Evolutionary conservation across 805 yeast species (phyloP).

Genomic region (Candida xyloterini): DNA sequence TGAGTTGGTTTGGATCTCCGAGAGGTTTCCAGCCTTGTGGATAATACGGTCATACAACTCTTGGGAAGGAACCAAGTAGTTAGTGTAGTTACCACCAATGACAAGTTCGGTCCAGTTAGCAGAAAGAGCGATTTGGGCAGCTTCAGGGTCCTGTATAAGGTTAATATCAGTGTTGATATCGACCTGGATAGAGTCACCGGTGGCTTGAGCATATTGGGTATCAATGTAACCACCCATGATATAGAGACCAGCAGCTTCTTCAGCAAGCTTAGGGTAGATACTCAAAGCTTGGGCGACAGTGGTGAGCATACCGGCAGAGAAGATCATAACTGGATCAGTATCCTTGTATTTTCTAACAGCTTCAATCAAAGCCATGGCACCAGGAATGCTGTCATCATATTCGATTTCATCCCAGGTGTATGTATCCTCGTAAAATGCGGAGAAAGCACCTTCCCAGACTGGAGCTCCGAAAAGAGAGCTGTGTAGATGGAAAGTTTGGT

Average conservation of each 20-base stretch:
- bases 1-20: slow-evolving; percentile 28
- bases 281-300: slow-evolving; percentile 44
- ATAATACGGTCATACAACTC: slow-evolving; percentile 34
- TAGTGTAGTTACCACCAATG: slow-evolving; percentile 43
- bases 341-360: slow-evolving; percentile 38
- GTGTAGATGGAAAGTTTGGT: slow-evolving; percentile 40
- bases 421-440: slow-evolving; percentile 31
- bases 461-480: slow-evolving; percentile 37
- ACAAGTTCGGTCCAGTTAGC: slow-evolving; percentile 39
- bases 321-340: slow-evolving; percentile 36
- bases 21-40: slow-evolving; percentile 35
- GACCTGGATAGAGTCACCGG: slow-evolving; percentile 30
- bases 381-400: slow-evolving; percentile 32
- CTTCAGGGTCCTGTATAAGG: slow-evolving; percentile 44
- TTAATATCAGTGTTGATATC: slow-evolving; percentile 44
- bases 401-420: slow-evolving; percentile 34
- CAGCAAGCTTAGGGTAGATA: slow-evolving; percentile 37
- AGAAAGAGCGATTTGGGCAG: slow-evolving; percentile 41
- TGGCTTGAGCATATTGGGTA: slow-evolving; percentile 37
- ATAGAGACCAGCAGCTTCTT: slow-evolving; percentile 39
- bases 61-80: slow-evolving; percentile 39
- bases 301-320: slow-evolving; percentile 42
- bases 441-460: slow-evolving; percentile 43
- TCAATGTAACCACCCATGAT: slow-evolving; percentile 46
- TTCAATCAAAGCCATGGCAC: slow-evolving; percentile 39